These are phyloP conservation scores for Thalassiosira allenii DNA, from an alignment of 352 stramenopile species.

Conservation along the genomic window DNA sequence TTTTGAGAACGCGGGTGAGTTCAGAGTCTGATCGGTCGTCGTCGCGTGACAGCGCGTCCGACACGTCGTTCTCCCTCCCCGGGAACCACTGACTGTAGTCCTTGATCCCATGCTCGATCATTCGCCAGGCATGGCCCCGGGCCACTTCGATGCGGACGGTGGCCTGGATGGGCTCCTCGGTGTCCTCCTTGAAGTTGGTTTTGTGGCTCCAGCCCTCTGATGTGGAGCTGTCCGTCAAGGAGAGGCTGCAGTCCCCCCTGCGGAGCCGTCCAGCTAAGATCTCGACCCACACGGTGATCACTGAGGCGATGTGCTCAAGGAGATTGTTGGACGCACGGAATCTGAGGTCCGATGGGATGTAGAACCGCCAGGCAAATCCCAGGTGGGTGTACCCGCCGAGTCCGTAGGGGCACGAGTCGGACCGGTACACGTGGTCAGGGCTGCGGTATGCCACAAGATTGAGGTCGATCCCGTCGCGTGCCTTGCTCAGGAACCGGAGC, in stretches of 20 bases:
- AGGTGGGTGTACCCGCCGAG: conserved; percentile 74
- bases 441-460: conserved; percentile 18
- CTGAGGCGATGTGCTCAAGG: conserved; percentile 51
- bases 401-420: conserved; percentile 59
- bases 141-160: conserved; percentile 42
- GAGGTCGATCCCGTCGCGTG: conserved; percentile 19
- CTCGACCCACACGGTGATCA: conserved; percentile 22
- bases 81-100: conserved; percentile 84
- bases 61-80: conserved; percentile 19
- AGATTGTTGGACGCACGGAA: conserved; percentile 88
- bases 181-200: conserved; percentile 27
- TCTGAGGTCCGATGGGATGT: conserved; percentile 87
- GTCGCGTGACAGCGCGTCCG: not conserved
- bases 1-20: conserved; percentile 12
- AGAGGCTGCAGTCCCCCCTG: conserved; percentile 9
- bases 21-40: not conserved
- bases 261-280: not conserved
- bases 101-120: conserved; percentile 65
- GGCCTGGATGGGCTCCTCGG: conserved; percentile 43
- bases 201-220: conserved; percentile 24
- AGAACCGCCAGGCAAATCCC: conserved; percentile 87
- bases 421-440: conserved; percentile 39
- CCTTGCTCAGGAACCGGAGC: conserved; percentile 23
- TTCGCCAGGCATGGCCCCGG: not conserved
- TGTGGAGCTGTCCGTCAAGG: conserved; percentile 12